Evolutionary conservation across 2,329 filamentous ascomycete genomes (phyloP), one percentile per base, ranked within the genome.

Genomic region (Phialemoniopsis sp.): DNA sequence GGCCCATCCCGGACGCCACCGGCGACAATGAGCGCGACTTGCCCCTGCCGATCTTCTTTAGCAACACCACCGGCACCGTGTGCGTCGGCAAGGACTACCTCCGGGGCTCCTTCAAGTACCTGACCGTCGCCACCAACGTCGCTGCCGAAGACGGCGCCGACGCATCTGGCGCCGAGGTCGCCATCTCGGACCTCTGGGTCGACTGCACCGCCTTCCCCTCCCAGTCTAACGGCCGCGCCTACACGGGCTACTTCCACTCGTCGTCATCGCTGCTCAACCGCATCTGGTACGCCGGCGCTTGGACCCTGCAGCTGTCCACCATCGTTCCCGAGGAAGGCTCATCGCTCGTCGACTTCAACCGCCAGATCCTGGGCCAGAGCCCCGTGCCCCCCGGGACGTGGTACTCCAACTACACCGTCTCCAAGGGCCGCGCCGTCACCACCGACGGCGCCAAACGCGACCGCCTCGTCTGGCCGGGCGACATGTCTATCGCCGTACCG

Each of bases 401-500:
- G 58, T 55, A 54, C 38, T 56, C 56, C 38, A 58, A 60, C 38
- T 57, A 54, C 37, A 59, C 53, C 28, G 52, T 61, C n/a, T 49
- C 53, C n/a, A 46, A 51, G 4, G 56, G 57, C 13, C 46, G 45
- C 13, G 50, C 55, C n/a, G 56, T 59, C n/a, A 52, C 55, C 1
- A 50, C 56, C 2, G 77, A 82, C 51, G 78, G 77, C 13, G 73
- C 74, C 2, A 81, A 81, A 51, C 64, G 78, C 26, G 78, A 81
- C 48, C 66, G 75, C 8, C 60, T 76, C 14, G 71, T 82, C 3
- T 82, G 77, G 76, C 70, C 78, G 10, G 78, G 78, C 2, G 79
- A 83, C 50, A 76, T 82, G 63, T 67, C 68, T 5, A 74, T 80
- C 43, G 71, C 75, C 5, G 62, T 76, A 1, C 74, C 76, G 3